A percentile compares a stretch with the other conserved stretches of the same genome.
Evolutionary conservation across 2,329 filamentous ascomycete species (phyloP).

Genomic region (Amesomyces nigricolor): DNA sequence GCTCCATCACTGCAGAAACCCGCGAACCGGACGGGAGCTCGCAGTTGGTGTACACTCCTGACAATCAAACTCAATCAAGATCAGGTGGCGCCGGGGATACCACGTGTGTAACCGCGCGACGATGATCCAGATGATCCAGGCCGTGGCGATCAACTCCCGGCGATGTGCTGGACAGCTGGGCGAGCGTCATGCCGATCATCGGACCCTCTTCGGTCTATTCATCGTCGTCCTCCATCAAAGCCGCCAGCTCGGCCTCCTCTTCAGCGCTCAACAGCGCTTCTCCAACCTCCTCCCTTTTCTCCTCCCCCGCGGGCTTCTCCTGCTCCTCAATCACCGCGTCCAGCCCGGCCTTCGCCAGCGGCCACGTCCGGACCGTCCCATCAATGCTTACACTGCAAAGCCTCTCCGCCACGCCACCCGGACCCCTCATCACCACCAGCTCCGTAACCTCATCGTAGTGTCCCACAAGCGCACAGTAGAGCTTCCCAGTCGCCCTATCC

Average conservation of each 20-base stretch:
- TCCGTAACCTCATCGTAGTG: slow-evolving; percentile 94
- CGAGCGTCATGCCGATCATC: not conserved
- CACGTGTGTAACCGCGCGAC: slow-evolving; percentile 13
- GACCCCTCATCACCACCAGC: slow-evolving; percentile 54
- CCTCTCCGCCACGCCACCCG: slow-evolving; percentile 36
- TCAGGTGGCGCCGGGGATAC: slow-evolving; percentile 10
- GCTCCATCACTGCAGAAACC: not conserved
- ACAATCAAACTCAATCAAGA: slow-evolving; percentile 21
- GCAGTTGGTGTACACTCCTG: slow-evolving; percentile 15
- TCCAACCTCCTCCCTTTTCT: slow-evolving; percentile 44
- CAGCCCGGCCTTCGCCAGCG: slow-evolving; percentile 56
- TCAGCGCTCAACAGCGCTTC: slow-evolving; percentile 66
- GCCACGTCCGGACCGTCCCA: slow-evolving; percentile 81
- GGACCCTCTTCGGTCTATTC: slow-evolving; percentile 7
- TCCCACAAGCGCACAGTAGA: slow-evolving; percentile 69
- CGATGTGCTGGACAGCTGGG: not conserved
- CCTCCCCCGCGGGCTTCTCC: slow-evolving; percentile 44
- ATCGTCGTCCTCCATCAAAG: slow-evolving; percentile 67
- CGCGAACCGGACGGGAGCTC: slow-evolving; percentile 15
- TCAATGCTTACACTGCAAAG: slow-evolving; percentile 86
- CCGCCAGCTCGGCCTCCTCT: slow-evolving; percentile 85
- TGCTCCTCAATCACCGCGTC: slow-evolving; percentile 46
- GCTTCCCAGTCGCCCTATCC: slow-evolving; percentile 66
- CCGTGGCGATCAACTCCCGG: not conserved
- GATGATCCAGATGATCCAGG: not conserved